Evolutionary conservation across 768 basidiomycete genomes (phyloP).

Genomic region (Tephrocybe sp.): DNA sequence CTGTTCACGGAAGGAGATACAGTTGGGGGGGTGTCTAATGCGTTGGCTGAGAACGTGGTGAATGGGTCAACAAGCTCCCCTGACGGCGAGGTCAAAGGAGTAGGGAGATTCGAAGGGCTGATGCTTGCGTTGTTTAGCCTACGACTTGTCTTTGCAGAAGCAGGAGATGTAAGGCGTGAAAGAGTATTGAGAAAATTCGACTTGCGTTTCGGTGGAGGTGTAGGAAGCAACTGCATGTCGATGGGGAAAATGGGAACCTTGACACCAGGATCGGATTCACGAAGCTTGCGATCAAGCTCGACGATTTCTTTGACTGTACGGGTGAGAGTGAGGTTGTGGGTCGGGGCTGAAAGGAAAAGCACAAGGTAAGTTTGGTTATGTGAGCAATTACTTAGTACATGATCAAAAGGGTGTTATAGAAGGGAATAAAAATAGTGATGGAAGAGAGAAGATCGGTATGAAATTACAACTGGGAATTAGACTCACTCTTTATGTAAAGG

Average conservation of each 20-base stretch:
- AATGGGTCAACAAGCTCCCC: conserved; percentile 66
- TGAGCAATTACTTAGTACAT: conserved; percentile 3
- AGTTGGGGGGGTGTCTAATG: conserved; percentile 26
- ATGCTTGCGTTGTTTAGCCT: conserved; percentile 33
- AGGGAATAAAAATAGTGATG: conserved; percentile 3
- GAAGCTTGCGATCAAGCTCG: conserved; percentile 81
- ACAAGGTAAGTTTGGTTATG: conserved; percentile 21
- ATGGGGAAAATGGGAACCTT: conserved; percentile 63
- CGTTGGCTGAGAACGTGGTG: conserved; percentile 33
- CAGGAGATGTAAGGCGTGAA: conserved; percentile 77
- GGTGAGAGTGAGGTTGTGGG: conserved; percentile 85
- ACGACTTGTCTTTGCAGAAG: conserved; percentile 47
- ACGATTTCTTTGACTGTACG: conserved; percentile 74
- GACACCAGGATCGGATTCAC: conserved; percentile 54
- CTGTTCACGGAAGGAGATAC: conserved; percentile 46
- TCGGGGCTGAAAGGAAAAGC: conserved; percentile 59
- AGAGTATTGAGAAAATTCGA: conserved; percentile 85
- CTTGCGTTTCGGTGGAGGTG: conserved; percentile 65
- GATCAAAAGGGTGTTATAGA: conserved; percentile 3
- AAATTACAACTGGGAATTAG: conserved; percentile 17
- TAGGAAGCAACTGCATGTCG: conserved; percentile 49
- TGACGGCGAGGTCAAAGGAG: conserved; percentile 50
- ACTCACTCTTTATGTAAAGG: conserved; percentile 90
- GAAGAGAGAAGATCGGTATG: conserved; percentile 10
- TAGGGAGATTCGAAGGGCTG: conserved; percentile 34